Evolutionary conservation across 306 rosid species (phyloP), one percentile per base, ranked within the genome.

Genomic region (Canavalia gladiata): DNA sequence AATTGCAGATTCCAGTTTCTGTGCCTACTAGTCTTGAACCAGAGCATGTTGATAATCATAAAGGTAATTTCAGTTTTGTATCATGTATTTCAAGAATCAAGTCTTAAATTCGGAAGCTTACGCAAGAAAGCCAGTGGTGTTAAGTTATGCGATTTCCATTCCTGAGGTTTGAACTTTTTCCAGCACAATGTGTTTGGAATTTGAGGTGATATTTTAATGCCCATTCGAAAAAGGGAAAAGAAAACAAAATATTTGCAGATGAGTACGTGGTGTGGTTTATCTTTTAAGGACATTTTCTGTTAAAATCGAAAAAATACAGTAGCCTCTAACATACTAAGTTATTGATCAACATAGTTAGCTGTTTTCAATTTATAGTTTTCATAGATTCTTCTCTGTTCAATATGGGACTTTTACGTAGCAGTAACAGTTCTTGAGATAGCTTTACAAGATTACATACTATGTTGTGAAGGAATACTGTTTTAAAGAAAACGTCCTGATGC

Each of bases 1-100:
- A n/a, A 60, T 76, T 71, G 69, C 82, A 87, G 90, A 74, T 64
- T 66, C 85, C 84, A 45, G 25, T 80, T 35, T 87, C 77, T 51
- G 74, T 72, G 54, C 82, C 79, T 72, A 72, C 76, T 29, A 50
- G 51, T 59, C 65, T 46, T 54, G 88, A 79, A 52, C 81, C 76
- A 5, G 41, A 10, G 57, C 80, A 66, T 47, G 54, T 33, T 29
- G 79, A 87, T 73, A 78, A 85, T 78, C 34, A 66, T 59, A 67
- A 42, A 85, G 90, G 90, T 85, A 81, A 72, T 51, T 57, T 43
- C 59, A 35, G 42, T 35, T 65, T 75, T 63, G 45, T 68, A 59
- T 50, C 58, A 6, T 37, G 60, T 25, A 41, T 41, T 49, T 37
- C 41, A 75, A 79, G 28, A 68, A 67, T 79, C 68, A 54, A 11